phyloP scores from a whole-genome alignment of 2,329 filamentous ascomycete species.

The Fusarium nodosum region DNA sequence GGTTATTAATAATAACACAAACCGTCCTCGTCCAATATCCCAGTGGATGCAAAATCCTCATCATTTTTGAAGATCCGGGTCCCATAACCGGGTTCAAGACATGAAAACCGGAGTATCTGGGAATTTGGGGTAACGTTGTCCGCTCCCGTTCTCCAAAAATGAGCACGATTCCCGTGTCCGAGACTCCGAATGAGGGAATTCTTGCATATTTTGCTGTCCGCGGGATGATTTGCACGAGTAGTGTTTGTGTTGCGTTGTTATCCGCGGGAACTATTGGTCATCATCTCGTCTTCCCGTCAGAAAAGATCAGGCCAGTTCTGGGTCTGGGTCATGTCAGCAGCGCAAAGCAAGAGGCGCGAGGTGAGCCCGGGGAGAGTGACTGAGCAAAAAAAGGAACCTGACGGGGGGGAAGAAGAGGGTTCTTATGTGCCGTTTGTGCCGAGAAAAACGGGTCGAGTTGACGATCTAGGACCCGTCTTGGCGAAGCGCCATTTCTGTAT shows the following conservation, averaged over 20 bases:
- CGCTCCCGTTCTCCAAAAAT: constrained; percentile 6
- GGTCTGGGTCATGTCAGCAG: not conserved
- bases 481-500: not conserved
- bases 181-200: constrained; percentile 7
- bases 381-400: not conserved
- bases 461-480: constrained; percentile 3
- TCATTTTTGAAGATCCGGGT: not conserved
- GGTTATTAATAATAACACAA: constrained; percentile 2
- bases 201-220: not conserved
- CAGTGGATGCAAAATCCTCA: not conserved
- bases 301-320: not conserved
- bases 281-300: constrained; percentile 1
- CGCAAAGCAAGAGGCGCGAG: not conserved
- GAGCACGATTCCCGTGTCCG: not conserved
- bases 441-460: constrained; percentile 15
- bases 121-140: not conserved
- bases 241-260: not conserved
- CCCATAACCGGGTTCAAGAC: not conserved
- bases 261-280: constrained; percentile 1
- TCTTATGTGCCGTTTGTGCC: constrained; percentile 34
- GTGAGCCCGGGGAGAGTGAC: not conserved
- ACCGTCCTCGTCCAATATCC: fast-evolving
- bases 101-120: not conserved
- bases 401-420: constrained; percentile 2
- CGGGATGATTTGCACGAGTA: not conserved